Percentiles rank a stretch among this genome's conserved stretches.
Evolutionary conservation across 2,329 filamentous ascomycete genomes (phyloP).

Genomic region (Cladophialophora carrionii): DNA sequence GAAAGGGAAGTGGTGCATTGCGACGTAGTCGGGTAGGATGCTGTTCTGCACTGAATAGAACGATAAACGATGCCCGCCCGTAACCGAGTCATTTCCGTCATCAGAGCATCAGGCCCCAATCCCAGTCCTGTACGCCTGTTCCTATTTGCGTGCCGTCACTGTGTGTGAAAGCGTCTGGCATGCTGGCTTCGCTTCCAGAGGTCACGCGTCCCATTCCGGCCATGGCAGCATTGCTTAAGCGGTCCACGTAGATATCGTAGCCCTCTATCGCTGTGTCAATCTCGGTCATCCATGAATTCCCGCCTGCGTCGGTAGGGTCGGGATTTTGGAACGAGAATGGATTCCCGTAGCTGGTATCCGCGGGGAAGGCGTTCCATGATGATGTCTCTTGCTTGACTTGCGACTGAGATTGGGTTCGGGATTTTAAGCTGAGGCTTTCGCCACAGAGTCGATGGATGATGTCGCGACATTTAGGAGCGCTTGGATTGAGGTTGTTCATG

Average conservation of each 20-base stretch:
- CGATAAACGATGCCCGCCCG: background rate
- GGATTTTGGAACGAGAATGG: constrained; percentile 20
- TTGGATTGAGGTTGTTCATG: constrained; percentile 33
- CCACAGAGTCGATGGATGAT: constrained; percentile 33
- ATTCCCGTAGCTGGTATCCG: constrained; percentile 8
- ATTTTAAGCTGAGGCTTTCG: constrained; percentile 19
- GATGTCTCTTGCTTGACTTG: constrained; percentile 12
- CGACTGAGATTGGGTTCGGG: constrained; percentile 9
- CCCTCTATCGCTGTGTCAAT: constrained; percentile 34
- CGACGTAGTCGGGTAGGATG: background rate
- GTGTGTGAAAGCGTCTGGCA: constrained; percentile 1
- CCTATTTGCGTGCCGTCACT: constrained; percentile 27
- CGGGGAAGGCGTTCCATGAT: constrained; percentile 8
- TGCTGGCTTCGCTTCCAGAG: background rate
- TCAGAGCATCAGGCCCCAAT: constrained; percentile 29
- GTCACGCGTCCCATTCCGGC: constrained; percentile 21
- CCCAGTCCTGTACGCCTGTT: constrained; percentile 30
- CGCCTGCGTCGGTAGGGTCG: constrained; percentile 19
- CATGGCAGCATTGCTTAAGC: constrained; percentile 30
- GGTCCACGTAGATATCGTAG: constrained; percentile 32
- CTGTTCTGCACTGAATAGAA: background rate
- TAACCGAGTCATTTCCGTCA: background rate
- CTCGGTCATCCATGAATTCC: constrained; percentile 33
- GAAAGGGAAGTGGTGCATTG: background rate
- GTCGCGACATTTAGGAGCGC: constrained; percentile 32